A percentile compares a stretch with the other conserved stretches of the same genome.
phyloP scores from a whole-genome alignment of 106 monocot species.

The Phalaenopsis equestris region DNA sequence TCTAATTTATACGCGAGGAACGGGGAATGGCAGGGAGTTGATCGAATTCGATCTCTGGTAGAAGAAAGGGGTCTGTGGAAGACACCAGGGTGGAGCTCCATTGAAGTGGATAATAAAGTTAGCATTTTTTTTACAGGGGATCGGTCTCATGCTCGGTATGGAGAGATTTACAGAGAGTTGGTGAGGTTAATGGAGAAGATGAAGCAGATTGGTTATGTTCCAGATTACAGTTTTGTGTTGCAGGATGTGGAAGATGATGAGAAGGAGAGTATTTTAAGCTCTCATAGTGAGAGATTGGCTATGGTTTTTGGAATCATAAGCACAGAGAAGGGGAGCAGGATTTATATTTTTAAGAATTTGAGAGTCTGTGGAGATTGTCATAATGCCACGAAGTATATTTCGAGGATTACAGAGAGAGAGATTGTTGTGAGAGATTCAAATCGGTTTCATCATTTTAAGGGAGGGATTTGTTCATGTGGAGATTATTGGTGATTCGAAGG shows the following conservation, averaged over 20 bases:
- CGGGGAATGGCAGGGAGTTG: constrained; percentile 46
- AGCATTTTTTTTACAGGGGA: constrained; percentile 39
- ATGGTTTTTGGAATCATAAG: constrained; percentile 65
- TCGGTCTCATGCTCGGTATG: constrained; percentile 44
- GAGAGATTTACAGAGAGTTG: constrained; percentile 52
- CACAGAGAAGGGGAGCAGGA: constrained; percentile 29
- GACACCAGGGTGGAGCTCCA: constrained; percentile 74
- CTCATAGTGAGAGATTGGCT: constrained; percentile 74
- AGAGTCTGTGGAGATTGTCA: constrained; percentile 79
- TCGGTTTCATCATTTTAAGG: constrained; percentile 78
- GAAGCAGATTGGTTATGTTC: constrained; percentile 61
- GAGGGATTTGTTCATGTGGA: constrained; percentile 63
- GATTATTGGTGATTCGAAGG: constrained; percentile 53
- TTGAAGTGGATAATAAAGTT: constrained; percentile 44
- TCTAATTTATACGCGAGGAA: constrained; percentile 69
- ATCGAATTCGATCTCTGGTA: constrained; percentile 41
- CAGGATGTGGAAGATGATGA: constrained; percentile 84
- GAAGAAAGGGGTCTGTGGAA: constrained; percentile 37
- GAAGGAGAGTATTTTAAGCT: constrained; percentile 58
- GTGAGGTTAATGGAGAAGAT: constrained; percentile 36
- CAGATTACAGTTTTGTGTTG: constrained; percentile 67
- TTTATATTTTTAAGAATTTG: constrained; percentile 67
- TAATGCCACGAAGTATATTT: constrained; percentile 73
- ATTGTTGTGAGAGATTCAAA: constrained; percentile 71
- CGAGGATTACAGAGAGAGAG: constrained; percentile 59